Evolutionary conservation across 1,284 basidiomycete species (phyloP).

Genomic region (Limonomyces culmigenus): DNA sequence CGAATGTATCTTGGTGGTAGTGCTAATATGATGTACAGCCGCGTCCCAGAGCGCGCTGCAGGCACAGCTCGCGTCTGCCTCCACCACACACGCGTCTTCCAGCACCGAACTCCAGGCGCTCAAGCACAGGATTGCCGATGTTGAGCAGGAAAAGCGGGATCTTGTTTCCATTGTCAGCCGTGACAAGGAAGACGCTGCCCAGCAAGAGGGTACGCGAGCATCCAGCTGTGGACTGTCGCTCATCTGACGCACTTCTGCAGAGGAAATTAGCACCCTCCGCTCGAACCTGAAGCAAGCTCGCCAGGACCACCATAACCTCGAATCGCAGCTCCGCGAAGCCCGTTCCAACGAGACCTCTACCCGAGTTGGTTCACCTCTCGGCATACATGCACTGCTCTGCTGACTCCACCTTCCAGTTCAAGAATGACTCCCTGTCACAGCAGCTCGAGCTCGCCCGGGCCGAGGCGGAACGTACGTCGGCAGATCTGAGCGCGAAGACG

Average conservation of each 20-base stretch:
- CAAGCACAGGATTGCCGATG: slow-evolving; percentile 45
- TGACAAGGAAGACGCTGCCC: slow-evolving; percentile 48
- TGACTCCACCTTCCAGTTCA: slow-evolving; percentile 36
- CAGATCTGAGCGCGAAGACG: slow-evolving; percentile 44
- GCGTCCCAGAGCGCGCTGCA: slow-evolving; percentile 33
- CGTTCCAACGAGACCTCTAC: slow-evolving; percentile 53
- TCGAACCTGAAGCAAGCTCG: slow-evolving; percentile 54
- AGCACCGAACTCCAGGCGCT: slow-evolving; percentile 41
- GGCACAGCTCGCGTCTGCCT: slow-evolving; percentile 32
- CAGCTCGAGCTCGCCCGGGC: slow-evolving; percentile 58
- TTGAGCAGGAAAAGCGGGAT: slow-evolving; percentile 67
- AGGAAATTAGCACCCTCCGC: slow-evolving; percentile 54
- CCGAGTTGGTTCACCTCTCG: slow-evolving; percentile 24
- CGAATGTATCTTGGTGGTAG: not conserved
- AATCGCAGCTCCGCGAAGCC: slow-evolving; percentile 50
- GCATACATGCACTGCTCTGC: not conserved
- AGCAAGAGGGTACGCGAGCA: slow-evolving; percentile 39
- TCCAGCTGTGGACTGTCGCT: slow-evolving; percentile 3
- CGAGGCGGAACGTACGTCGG: slow-evolving; percentile 48
- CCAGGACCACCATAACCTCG: slow-evolving; percentile 49
- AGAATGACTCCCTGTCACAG: slow-evolving; percentile 61
- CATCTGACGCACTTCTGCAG: slow-evolving; percentile 16
- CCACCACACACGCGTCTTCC: slow-evolving; percentile 36
- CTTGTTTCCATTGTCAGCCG: slow-evolving; percentile 58
- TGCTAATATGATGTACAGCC: slow-evolving; percentile 17